Base-by-base conservation (phyloP, 371 early-diverging fungal genomes). In the Cokeromyces recurvatus region DNA sequence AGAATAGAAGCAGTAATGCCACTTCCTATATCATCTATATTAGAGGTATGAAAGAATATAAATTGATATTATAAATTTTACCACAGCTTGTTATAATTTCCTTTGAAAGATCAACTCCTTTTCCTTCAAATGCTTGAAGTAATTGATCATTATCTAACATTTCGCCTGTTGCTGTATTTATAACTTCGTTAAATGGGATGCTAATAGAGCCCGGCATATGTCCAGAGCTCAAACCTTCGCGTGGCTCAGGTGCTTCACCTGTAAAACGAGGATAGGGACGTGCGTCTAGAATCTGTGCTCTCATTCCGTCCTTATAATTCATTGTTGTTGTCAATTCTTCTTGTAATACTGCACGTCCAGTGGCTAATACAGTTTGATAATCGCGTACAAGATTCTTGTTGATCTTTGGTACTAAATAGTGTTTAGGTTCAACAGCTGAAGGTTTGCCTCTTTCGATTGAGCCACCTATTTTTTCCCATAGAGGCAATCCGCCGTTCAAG, bases 191-290 rank as follows among this genome's bases (percentile, higher is more conserved):
- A 36, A 82, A 87, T 1, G 89, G 84, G 22, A 90, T 72, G 59
- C 74, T 86, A 55, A 84, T 72, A 9, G 92, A 81, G 9, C 76
- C 57, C 9, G 93, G 92, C 84, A 95, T 93, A 53, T 91, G 91
- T 12, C 96, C 97, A 1, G 85, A 82, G 4, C 86, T 74, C 11
- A 96, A 62, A 0, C 90, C 90, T 7, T 79, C 78, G 0, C 96
- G 82, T 14, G 92, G 91, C 59, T 95, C 96, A 2, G 91, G 87
- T 14, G 77, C 85, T 38, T 64, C 70, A 4, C 93, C 93, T 4
- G 77, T 75, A 55, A 92, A 91, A n/a, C 87, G 69, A 46, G 51
- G 40, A 44, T 58, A 37, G 12, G 93, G 85, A 2, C 96, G 82
- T 12, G 94, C 94, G 64, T 95, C 96, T 19, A 93, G 59, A 14